phyloP scores from a whole-genome alignment of 129 eudicot species.

The Chrysanthemum lavandulifolium region DNA sequence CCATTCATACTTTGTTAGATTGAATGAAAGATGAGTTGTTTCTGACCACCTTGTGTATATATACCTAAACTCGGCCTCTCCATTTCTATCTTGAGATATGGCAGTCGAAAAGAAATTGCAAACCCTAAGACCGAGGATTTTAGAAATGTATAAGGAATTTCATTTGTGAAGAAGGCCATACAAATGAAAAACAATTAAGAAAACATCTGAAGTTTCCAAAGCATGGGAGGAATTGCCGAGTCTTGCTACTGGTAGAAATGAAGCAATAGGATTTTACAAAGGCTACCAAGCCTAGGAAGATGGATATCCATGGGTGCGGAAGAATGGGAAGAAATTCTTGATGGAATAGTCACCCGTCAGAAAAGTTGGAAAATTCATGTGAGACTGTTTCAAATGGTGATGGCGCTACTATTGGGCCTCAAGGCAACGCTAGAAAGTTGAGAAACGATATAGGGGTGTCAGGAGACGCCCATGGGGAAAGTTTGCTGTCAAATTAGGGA shows the following conservation, averaged over 20 bases:
- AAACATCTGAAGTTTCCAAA: conserved; percentile 10
- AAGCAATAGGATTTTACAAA: conserved; percentile 45
- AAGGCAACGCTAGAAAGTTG: conserved; percentile 2
- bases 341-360: conserved; percentile 33
- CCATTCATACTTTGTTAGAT: conserved; percentile 34
- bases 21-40: conserved; percentile 20
- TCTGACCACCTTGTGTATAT: conserved; percentile 16
- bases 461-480: conserved; percentile 92
- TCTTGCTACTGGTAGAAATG: conserved; percentile 33
- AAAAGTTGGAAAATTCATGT: conserved; percentile 1
- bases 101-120: conserved; percentile 35
- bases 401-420: background rate
- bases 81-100: conserved; percentile 34
- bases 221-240: conserved; percentile 54
- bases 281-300: conserved; percentile 82
- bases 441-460: conserved; percentile 69
- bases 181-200: background rate
- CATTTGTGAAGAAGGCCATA: conserved; percentile 42
- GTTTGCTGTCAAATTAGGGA: conserved; percentile 87
- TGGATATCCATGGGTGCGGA: conserved; percentile 92
- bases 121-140: conserved; percentile 36
- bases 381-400: background rate
- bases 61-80: background rate
- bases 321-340: conserved; percentile 73
- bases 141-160: conserved; percentile 80